Base-by-base conservation (phyloP, 2,329 filamentous ascomycete genomes). In the Anisogramma anomala region DNA sequence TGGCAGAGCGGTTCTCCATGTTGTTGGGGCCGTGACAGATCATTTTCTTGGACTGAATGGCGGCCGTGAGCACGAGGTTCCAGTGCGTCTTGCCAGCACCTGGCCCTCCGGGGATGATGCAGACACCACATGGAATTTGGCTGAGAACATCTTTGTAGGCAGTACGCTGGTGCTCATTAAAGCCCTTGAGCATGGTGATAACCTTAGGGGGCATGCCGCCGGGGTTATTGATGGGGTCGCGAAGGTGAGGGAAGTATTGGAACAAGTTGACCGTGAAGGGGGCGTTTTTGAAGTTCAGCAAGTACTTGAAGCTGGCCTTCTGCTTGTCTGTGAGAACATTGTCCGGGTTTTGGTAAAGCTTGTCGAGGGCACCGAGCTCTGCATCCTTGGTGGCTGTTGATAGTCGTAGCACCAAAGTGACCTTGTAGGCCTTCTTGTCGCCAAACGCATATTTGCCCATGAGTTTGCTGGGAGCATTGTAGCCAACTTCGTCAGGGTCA, bases 81-180 rank as follows among this genome's bases (percentile, higher is more conserved):
- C 64, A 67, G 26, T 68, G 62, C 0, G 67, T 69, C 36, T 70
- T 70, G 0, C 67, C 67, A 0, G 65, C 60, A 0, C 67, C 66
- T 3, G 67, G 66, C 4, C 67, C 67, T 3, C 67, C 67, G 6
- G 66, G 66, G 1, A 69, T 53, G 35, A 70, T 59, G 20, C 58
- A 62, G 1, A 70, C 45, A 0, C 65, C 62, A n/a, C 62, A 65
- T 0, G 64, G 63, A 9, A 69, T 60, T 1, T 47, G 47, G 2
- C 47, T 43, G 0, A 69, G 52, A 0, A 68, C 52, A 0, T 55
- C 56, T 0, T 54, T 20, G 25, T 66, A 64, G 0, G 64, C 64
- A 0, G 47, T 39, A 1, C 47, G 48, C 23, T 68, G 66, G n/a
- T 68, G 58, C 0, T 43, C 23, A 17, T 68, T 61, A 35, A 68